Base-by-base conservation (phyloP, 2,329 filamentous ascomycete genomes). In the Ceratocystis cacaofunesta region DNA sequence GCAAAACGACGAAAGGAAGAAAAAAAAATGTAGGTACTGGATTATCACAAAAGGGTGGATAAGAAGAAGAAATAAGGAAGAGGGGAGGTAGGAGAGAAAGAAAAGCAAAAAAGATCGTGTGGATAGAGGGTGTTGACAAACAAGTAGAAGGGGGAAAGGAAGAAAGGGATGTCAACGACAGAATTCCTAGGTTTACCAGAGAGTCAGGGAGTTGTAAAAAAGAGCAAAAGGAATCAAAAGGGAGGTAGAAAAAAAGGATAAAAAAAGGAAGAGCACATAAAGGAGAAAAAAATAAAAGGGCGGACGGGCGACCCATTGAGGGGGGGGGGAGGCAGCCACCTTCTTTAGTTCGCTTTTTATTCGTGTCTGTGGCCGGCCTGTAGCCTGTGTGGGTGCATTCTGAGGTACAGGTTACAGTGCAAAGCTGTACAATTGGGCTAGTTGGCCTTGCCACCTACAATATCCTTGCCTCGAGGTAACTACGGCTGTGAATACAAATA, bases 141-240 rank as follows among this genome's bases (percentile, higher is more conserved):
- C 58, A 62, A 46, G 58, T 44, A 36, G 36, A 67, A 63, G 61
- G 60, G 32, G 52, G 50, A 61, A 64, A 64, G 64, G 64, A 57
- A 68, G 61, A 64, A 64, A 12, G 52, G 55, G 55, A 67, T 65
- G 63, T 65, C 63, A 65, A 67, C 66, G 61, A 50, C 64, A 55
- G 52, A 67, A 67, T 67, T 67, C 66, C 61, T 67, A 65, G 66
- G 66, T 67, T 65, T 52, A 46, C 57, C 62, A 46, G 22, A 62
- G 60, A 60, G 60, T 36, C 52, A 43, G 52, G 50, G 55, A 25
- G 28, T 55, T n/a, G 52, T 36, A 28, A 55, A 52, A 57, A 36
- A 65, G 63, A 63, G 44, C 22, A 43, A 28, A 41, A 48, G n/a
- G 32, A 62, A 43, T 57, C 28, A 46, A 58, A 55, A 65, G 44